A percentile compares a stretch with the other conserved stretches of the same genome.
phyloP scores from a whole-genome alignment of 2,329 filamentous ascomycete genomes.

The Xylaria sp. region DNA sequence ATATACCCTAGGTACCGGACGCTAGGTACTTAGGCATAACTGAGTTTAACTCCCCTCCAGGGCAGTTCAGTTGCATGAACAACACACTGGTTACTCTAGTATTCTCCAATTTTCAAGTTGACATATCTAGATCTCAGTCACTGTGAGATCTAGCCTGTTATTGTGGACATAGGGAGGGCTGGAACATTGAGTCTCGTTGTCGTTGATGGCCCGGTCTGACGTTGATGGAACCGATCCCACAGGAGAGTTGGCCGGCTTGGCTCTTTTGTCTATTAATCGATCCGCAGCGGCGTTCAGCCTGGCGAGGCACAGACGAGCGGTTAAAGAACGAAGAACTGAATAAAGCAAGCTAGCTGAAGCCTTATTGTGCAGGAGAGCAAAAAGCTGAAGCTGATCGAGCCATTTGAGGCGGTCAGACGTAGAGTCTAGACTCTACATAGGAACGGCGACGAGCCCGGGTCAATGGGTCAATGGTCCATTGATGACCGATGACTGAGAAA shows the following conservation, averaged over 20 bases:
- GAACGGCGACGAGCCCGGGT: slow-evolving; percentile 3
- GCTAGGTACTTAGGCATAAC: no score
- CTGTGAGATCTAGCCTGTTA: slow-evolving; percentile 5
- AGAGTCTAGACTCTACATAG: slow-evolving; percentile 2
- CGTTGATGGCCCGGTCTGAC: background rate
- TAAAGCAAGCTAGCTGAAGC: slow-evolving; percentile 1
- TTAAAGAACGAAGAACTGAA: background rate
- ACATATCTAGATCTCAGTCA: slow-evolving; percentile 9
- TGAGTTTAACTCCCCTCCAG: background rate
- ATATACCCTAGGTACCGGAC: background rate
- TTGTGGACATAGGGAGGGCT: slow-evolving; percentile 5
- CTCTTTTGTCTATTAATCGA: slow-evolving; percentile 10
- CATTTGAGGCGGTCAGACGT: slow-evolving; percentile 2
- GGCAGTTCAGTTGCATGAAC: slow-evolving; percentile 7
- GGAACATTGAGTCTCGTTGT: slow-evolving; percentile 1
- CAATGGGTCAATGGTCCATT: slow-evolving; percentile 5
- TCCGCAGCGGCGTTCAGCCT: background rate
- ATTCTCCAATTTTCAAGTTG: slow-evolving; percentile 10
- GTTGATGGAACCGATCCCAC: slow-evolving; percentile 1
- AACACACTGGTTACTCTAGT: background rate
- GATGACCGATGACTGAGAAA: slow-evolving; percentile 4
- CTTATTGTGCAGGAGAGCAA: background rate
- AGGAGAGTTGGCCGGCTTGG: background rate
- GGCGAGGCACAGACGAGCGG: background rate
- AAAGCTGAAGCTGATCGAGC: slow-evolving; percentile 3